A percentile compares a stretch with the other conserved stretches of the same genome.
phyloP scores from a whole-genome alignment of 108 stramenopile species.

The Cyclotella baltica region DNA sequence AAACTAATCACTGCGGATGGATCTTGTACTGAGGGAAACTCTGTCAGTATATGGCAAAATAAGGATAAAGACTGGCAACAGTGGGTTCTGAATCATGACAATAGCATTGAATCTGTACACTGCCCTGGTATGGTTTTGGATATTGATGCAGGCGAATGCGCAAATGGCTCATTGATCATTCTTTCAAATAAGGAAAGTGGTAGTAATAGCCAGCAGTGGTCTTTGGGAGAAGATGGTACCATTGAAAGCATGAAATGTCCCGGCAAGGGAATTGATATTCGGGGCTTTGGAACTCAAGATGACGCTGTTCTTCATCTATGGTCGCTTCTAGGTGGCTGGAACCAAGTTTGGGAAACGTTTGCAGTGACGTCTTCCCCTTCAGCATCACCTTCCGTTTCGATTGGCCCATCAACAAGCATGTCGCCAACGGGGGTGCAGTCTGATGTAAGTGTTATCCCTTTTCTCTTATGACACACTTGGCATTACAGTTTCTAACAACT shows the following conservation, averaged over 20 bases:
- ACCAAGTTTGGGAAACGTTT: not conserved
- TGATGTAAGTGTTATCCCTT: not conserved
- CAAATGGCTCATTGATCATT: not conserved
- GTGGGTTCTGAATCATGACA: slow-evolving; percentile 3
- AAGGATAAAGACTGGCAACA: not conserved
- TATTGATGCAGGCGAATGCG: not conserved
- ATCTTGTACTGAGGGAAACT: not conserved
- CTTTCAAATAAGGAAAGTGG: not conserved
- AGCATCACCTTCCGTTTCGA: not conserved
- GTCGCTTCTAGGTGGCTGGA: not conserved
- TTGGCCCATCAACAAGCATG: not conserved
- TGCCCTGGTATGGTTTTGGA: slow-evolving; percentile 1
- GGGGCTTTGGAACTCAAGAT: not conserved
- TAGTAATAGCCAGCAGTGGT: not conserved
- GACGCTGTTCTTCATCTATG: not conserved
- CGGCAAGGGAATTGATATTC: slow-evolving; percentile 1
- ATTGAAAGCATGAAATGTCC: slow-evolving; percentile 1
- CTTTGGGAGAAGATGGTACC: not conserved
- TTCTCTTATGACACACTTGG: not conserved
- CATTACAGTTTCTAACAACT: not conserved
- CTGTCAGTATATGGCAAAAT: not conserved
- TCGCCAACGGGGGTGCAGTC: not conserved
- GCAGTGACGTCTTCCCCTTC: not conserved
- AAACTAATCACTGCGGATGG: not conserved
- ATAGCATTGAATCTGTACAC: not conserved